Evolutionary conservation across 495 filamentous ascomycete genomes (phyloP), one percentile per base, ranked within the genome.

Genomic region (Neurospora cerealis): DNA sequence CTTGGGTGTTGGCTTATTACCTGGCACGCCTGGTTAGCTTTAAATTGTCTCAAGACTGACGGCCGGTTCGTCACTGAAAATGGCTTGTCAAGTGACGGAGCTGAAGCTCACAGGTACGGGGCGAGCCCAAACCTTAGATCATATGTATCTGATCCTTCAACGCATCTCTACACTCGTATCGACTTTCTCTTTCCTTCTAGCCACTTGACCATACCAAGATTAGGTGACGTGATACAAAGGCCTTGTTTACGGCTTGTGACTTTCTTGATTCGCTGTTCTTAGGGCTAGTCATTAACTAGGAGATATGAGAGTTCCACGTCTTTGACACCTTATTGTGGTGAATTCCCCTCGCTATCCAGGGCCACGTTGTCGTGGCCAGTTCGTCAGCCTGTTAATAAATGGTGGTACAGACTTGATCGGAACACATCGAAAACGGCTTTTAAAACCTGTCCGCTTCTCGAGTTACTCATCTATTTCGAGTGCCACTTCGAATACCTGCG

Each of bases 61-160:
- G 54, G 28, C 19, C 28, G 28, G 54, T 66, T 66, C 54, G 32
- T 34, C 54, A 34, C 54, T 19, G 54, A 34, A 66, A 60, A 37
- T 66, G 28, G 28, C 28, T 75, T 72, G 78, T 81, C 78, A 78
- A 81, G 80, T 79, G 78, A 80, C 76, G 37, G 70, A 79, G 79
- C 75, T 77, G 74, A 74, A 78, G 74, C 70, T 34, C 42, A 42
- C 71, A 69, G 48, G 42, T 19, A 74, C 15, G 13, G 54, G 54
- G 54, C 15, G 6, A 72, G 73, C 71, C 78, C 73, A 78, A 77
- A 79, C 74, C 42, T 62, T n/a, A 71, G 71, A 74, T 76, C 60
- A 54, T 71, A 38, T 41, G 38, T 72, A 38, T 74, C 28, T 21
- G n/a, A 24, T 36, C 71, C 60, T 48, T 73, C 39, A 17, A 37